These are phyloP conservation scores for Tilletia horrida DNA, from an alignment of 1,284 basidiomycete species.

Conservation along the genomic window DNA sequence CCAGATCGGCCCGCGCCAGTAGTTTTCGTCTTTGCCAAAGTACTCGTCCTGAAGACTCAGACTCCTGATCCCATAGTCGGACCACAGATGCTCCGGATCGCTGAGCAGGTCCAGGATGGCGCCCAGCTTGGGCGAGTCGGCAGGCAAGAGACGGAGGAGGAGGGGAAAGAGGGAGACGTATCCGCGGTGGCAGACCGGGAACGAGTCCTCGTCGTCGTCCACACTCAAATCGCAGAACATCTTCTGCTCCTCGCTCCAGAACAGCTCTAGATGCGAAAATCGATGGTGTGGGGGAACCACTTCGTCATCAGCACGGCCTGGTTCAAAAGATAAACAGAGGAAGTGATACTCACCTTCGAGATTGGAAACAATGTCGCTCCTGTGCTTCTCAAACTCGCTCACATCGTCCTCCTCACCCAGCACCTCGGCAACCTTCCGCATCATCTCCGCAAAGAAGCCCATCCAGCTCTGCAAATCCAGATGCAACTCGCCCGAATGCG, in stretches of 20 bases:
- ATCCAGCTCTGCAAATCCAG: constrained; percentile 91
- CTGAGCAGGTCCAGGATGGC: constrained; percentile 73
- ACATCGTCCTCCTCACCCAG: constrained; percentile 78
- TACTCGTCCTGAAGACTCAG: constrained; percentile 77
- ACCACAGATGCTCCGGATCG: constrained; percentile 83
- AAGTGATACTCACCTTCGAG: constrained; percentile 67
- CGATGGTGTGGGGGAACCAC: neutral
- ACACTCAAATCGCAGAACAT: constrained; percentile 91
- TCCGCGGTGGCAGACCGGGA: constrained; percentile 82
- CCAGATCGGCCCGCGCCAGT: constrained; percentile 96
- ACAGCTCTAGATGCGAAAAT: constrained; percentile 66
- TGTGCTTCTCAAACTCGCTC: constrained; percentile 70
- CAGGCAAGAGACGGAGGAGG: constrained; percentile 66
- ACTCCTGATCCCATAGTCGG: constrained; percentile 79
- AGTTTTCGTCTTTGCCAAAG: constrained; percentile 87
- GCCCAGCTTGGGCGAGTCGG: constrained; percentile 73
- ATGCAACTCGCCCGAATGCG: constrained; percentile 86
- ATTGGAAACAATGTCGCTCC: constrained; percentile 74
- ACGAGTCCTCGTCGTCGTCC: constrained; percentile 80
- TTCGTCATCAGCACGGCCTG: neutral
- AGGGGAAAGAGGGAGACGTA: constrained; percentile 92
- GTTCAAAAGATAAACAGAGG: neutral
- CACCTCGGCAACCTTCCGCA: constrained; percentile 40
- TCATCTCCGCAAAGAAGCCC: constrained; percentile 65
- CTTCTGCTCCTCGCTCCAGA: constrained; percentile 80